Evolutionary conservation across 352 stramenopile species (phyloP).

Genomic region (Globisporangium acanthophoron): DNA sequence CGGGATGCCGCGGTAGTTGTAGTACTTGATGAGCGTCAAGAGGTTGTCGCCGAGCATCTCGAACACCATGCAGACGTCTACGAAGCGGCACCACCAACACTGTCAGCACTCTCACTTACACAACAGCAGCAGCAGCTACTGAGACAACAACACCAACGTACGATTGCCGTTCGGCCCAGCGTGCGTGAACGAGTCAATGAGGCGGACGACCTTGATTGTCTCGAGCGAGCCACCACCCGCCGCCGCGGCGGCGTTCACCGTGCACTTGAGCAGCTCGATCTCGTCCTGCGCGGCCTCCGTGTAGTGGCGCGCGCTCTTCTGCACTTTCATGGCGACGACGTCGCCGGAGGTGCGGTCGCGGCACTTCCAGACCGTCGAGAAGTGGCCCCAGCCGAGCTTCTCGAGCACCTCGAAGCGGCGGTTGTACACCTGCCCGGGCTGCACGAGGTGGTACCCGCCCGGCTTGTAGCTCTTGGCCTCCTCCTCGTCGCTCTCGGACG

Average conservation of each 20-base stretch:
- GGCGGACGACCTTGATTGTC: constrained; percentile 48
- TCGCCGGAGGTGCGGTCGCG: constrained; percentile 74
- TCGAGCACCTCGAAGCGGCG: constrained; percentile 94
- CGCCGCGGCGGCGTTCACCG: constrained; percentile 50
- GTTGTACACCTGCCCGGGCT: constrained; percentile 90
- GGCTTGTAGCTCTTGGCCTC: constrained; percentile 94
- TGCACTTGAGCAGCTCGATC: constrained; percentile 95
- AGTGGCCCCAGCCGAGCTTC: constrained; percentile 99
- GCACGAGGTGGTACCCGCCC: constrained; percentile 97
- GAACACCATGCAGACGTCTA: constrained; percentile 98
- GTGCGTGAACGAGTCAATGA: constrained; percentile 96
- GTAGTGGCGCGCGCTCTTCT: constrained; percentile 98
- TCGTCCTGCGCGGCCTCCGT: constrained; percentile 98
- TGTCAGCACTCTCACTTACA: background rate
- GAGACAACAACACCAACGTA: constrained; percentile 15
- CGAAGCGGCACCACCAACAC: background rate
- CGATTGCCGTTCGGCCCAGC: constrained; percentile 93
- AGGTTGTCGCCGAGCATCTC: constrained; percentile 99
- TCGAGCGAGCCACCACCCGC: constrained; percentile 9
- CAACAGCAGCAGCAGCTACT: constrained; percentile 3
- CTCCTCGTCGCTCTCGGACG: constrained; percentile 87
- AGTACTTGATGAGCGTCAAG: constrained; percentile 98
- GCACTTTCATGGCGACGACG: constrained; percentile 96
- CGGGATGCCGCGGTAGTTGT: constrained; percentile 97
- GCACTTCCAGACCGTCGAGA: constrained; percentile 99